A percentile compares a stretch with the other conserved stretches of the same genome.
These are phyloP conservation scores for Rhizopogon sp. DNA, from an alignment of 768 basidiomycete genomes.

Conservation along the genomic window DNA sequence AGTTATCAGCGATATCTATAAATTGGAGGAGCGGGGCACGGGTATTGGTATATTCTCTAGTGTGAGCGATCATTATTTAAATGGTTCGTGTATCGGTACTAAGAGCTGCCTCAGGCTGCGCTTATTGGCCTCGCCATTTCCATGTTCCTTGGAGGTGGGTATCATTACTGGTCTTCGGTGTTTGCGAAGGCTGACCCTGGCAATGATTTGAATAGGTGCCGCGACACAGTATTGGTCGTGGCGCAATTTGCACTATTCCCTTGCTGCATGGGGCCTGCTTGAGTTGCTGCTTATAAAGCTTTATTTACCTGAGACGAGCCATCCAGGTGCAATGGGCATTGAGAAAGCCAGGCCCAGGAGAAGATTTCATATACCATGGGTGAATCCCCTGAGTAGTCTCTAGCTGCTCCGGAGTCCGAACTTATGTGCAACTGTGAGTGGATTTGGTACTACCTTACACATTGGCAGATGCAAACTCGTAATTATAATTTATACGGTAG, in stretches of 20 bases:
- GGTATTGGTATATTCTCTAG: constrained; percentile 52
- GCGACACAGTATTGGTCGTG: constrained; percentile 54
- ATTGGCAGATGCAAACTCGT: no score
- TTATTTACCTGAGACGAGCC: constrained; percentile 55
- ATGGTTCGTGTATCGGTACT: not conserved
- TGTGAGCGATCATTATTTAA: constrained; percentile 23
- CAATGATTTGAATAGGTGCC: constrained; percentile 25
- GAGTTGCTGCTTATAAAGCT: constrained; percentile 33
- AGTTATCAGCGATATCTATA: constrained; percentile 57
- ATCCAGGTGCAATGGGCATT: constrained; percentile 51
- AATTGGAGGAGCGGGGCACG: constrained; percentile 43
- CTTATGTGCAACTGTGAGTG: constrained; percentile 42
- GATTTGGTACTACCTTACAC: not conserved
- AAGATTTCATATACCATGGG: constrained; percentile 26
- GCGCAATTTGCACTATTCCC: constrained; percentile 44
- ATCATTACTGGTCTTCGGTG: not conserved
- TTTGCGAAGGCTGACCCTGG: not conserved
- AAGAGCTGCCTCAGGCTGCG: constrained; percentile 16
- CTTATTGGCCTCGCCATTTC: constrained; percentile 54
- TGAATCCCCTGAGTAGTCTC: constrained; percentile 52
- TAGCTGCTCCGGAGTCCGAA: constrained; percentile 49
- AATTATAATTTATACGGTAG: no score
- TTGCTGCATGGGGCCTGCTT: constrained; percentile 35
- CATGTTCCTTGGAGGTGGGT: constrained; percentile 45
- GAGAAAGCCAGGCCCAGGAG: constrained; percentile 41